Conservation (phyloP, 345 rosid species). For the Dipteronia dyeriana region DNA sequence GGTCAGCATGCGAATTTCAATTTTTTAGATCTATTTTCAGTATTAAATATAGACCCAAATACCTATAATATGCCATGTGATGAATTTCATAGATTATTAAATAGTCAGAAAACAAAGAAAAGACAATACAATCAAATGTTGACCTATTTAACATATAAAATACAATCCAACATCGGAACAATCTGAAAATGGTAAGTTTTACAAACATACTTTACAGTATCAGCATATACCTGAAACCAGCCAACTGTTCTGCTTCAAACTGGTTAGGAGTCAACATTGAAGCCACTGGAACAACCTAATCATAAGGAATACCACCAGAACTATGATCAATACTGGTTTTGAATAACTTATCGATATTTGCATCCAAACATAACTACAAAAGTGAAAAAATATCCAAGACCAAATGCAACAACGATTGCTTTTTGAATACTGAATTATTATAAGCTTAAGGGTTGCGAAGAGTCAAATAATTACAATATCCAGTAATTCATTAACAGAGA, state of each 20-base stretch:
- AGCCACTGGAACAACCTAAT: constrained; percentile 94
- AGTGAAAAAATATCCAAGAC: not conserved
- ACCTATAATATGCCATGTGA: not conserved
- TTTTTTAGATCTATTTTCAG: not conserved
- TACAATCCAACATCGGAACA: not conserved
- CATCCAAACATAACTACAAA: not conserved
- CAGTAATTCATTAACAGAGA: too few relatives aligned
- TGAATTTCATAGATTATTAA: not conserved
- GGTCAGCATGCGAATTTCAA: not conserved
- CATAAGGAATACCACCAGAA: constrained; percentile 20
- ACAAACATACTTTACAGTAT: constrained; percentile 2
- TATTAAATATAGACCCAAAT: not conserved
- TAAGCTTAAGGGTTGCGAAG: not conserved
- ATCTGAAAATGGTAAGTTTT: not conserved
- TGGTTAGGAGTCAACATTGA: constrained; percentile 99
- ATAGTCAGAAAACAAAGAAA: not conserved
- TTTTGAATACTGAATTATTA: not conserved
- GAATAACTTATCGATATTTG: not conserved
- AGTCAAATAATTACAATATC: not conserved
- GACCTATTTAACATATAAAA: too few relatives aligned
- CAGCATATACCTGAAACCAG: constrained; percentile 68
- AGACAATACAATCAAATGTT: not conserved
- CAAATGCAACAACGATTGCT: constrained; percentile 4
- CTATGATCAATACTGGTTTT: constrained; percentile 6
- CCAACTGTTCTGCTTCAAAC: constrained; percentile 92